A percentile compares a stretch with the other conserved stretches of the same genome.
These are phyloP conservation scores for Cladosporium sp. DNA, from an alignment of 2,329 filamentous ascomycete genomes.

Conservation along the genomic window DNA sequence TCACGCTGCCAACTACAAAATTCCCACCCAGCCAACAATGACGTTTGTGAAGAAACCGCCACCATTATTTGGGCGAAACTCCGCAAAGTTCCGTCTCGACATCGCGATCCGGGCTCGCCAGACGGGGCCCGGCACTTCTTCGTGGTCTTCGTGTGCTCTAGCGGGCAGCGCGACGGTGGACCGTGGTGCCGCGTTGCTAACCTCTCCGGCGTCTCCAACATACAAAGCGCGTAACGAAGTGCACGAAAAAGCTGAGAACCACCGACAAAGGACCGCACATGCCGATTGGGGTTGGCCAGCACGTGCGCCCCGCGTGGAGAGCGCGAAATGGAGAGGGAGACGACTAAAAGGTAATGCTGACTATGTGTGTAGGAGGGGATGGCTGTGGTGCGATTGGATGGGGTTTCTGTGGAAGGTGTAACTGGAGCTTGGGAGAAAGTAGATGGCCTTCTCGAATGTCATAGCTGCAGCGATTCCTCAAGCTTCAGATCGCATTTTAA, in stretches of 20 bases:
- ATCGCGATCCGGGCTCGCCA: slow-evolving; percentile 4
- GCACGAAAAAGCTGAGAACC: not conserved
- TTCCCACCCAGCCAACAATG: not conserved
- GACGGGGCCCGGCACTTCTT: slow-evolving; percentile 1
- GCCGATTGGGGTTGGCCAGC: slow-evolving; percentile 13
- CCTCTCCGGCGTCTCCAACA: slow-evolving; percentile 8
- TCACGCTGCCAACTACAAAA: not conserved
- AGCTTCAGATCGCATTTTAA: not conserved
- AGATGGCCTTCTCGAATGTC: slow-evolving; percentile 5
- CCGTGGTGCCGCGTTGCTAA: not conserved
- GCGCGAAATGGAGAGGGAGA: slow-evolving; percentile 2
- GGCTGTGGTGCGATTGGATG: not conserved
- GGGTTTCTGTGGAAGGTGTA: not conserved
- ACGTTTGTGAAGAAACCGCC: not conserved
- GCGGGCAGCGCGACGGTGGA: slow-evolving; percentile 1
- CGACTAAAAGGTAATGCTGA: not conserved
- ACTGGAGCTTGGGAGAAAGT: not conserved
- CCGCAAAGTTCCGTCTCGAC: slow-evolving; percentile 2
- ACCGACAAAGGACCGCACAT: slow-evolving; percentile 16
- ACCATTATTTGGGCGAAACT: not conserved
- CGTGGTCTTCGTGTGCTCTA: slow-evolving; percentile 15
- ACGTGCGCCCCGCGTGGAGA: slow-evolving; percentile 21
- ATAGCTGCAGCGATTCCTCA: not conserved
- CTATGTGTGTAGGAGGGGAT: not conserved
- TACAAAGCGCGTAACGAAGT: not conserved